phyloP scores from a whole-genome alignment of 257 asterid species.

The Coffea canephora region DNA sequence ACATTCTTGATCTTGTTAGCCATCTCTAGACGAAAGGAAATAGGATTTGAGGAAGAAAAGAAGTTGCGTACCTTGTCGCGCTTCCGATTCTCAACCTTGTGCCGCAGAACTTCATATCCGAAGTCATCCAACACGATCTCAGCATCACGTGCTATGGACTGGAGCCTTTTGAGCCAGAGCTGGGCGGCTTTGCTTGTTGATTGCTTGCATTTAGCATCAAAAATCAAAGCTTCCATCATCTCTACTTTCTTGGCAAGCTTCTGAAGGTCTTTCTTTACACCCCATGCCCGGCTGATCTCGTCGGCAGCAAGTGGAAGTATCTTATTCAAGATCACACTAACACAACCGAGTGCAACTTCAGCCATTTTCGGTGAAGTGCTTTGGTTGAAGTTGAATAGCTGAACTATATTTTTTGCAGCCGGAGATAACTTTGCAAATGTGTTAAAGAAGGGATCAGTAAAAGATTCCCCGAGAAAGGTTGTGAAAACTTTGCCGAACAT shows the following conservation, averaged over 20 bases:
- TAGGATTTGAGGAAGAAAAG: neutral
- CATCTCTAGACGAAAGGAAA: neutral
- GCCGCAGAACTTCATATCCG: constrained; percentile 7
- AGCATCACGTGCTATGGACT: constrained; percentile 17
- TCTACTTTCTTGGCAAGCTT: neutral
- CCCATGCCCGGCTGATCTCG: neutral
- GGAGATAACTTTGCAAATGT: too few species aligned
- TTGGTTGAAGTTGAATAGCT: too few species aligned
- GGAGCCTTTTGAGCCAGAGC: constrained; percentile 23
- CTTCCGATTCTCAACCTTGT: neutral
- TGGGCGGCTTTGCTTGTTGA: neutral
- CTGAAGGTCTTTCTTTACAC: neutral
- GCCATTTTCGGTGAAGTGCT: neutral
- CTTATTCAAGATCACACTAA: neutral
- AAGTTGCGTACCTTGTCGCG: constrained; percentile 11
- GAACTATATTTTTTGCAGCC: too few species aligned
- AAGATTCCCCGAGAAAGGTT: too few species aligned
- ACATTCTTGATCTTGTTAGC: neutral
- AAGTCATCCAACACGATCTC: constrained; percentile 20
- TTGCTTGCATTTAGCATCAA: constrained; percentile 15
- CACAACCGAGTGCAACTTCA: neutral
- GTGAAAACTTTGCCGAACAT: too few species aligned
- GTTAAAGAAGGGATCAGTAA: too few species aligned
- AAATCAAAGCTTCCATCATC: neutral
- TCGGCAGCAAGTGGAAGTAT: constrained; percentile 10